Base-by-base conservation (phyloP, 2,329 filamentous ascomycete species). In the Xylariaceae sp. region DNA sequence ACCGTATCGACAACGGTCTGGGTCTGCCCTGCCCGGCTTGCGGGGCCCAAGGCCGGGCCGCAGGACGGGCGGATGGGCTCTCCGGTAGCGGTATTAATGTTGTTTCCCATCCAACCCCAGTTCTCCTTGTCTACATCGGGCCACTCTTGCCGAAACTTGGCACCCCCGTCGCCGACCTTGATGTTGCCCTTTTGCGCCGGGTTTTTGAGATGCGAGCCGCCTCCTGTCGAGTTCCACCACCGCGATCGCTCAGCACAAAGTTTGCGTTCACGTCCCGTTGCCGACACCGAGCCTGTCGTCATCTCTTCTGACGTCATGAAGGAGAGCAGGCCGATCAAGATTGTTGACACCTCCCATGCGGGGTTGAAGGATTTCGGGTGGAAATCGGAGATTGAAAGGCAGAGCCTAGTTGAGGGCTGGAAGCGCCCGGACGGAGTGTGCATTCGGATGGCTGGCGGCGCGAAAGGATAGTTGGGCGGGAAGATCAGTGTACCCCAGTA, bases 291-390 rank as follows among this genome's bases (percentile, higher is more conserved):
- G 2, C 94, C 94, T 0, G 94, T 97, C 0, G 94, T 99, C 88
- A 97, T 96, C 75, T 99, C 94, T 68, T 99, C 92, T 62, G 89
- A 90, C 2, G 92, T 97, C 94, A 99, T 99, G 73, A 99, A 99
- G 40, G 88, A 95, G 59, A 97, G 77, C 31, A 99, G 81, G 7
- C 94, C 94, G 53, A 95, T 95, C 12, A 99, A 77, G 61, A 99
- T 99, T 0, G 94, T 99, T 52, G 88, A 92, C 6, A 99, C 94
- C 68, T 96, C 92, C 94, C 94, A 99, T 1, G 94, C 91, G 1
- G 94, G 94, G 70, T 99, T 99, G 78, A 97, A 99, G 31, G 88
- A 92, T 72, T 95, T 95, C 3, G 94, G 94, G 70, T 99, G 94
- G 74, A 97, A 99, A 70, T 99, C 94, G 65, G 87, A 92, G 67